Evolutionary conservation across 75 land plant species (phyloP), one percentile per base, ranked within the genome.

Genomic region (Sequoiadendron giganteum): DNA sequence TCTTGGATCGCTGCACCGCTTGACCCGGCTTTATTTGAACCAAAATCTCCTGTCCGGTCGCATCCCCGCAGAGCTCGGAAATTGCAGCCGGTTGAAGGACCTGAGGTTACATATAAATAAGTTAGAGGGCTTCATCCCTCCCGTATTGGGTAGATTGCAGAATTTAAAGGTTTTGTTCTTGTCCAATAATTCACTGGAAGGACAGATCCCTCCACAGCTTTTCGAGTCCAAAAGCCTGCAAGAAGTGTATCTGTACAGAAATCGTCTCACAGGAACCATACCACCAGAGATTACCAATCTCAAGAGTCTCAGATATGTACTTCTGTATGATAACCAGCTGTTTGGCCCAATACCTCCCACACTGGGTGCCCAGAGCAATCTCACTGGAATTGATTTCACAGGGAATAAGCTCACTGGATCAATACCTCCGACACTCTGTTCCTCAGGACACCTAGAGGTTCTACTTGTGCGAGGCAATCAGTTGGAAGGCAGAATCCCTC

Each of bases 21-120:
- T 95, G 28, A 82, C 87, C 0, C 30, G 19, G 30, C 86, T 96
- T 47, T 90, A 94, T 79, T 91, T 96, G 16, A 89, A 89, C 18
- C 38, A 85, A 32, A 96, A 96, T 72, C 38, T 30, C 14, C 87
- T 97, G 80, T 91, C 92, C 5, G 99, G 97, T 5, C 42, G 58
- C 9, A 91, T 96, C 30, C 98, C 98, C 5, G 84, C 90, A 39
- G 92, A 93, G 32, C 52, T 96, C 42, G 95, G 93, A 10, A 88
- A 89, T 10, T 91, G 94, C 85, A 90, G 87, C 42, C 88, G 73
- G 48, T 78, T 96, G 84, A 87, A 56, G 40, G 89, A 73, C 0
- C 54, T 96, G 56, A 55, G 87, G 39, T 25, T 94, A 78, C 65
- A 87, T 28, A 39, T 73, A 19, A 96, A 96, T 75, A 89, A 81